Evolutionary conservation across 1,284 basidiomycete genomes (phyloP).

Genomic region (Naganishia sp.): DNA sequence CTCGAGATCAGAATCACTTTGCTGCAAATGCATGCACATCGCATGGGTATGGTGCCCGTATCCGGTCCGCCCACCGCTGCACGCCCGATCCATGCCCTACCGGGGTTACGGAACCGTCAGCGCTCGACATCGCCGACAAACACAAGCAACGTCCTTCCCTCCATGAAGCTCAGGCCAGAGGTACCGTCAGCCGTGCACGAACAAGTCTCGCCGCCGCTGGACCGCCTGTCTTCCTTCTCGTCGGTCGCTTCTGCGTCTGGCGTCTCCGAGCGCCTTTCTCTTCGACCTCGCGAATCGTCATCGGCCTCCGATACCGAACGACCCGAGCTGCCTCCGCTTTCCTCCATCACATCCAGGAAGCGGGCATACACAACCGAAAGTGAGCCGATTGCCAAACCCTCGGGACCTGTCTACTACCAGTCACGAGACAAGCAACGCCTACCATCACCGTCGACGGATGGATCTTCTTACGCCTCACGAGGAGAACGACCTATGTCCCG

Average conservation of each 20-base stretch:
- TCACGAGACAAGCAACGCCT: conserved; percentile 21
- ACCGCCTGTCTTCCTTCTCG: conserved; percentile 10
- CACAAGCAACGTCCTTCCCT: background rate
- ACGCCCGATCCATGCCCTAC: conserved; percentile 4
- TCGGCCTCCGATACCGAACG: conserved; percentile 8
- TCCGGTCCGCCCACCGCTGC: background rate
- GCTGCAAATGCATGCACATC: conserved; percentile 31
- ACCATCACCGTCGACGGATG: background rate
- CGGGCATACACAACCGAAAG: conserved; percentile 10
- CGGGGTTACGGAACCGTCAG: conserved; percentile 13
- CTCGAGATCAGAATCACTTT: conserved; percentile 30
- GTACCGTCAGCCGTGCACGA: conserved; percentile 4
- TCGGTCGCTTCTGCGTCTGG: conserved; percentile 8
- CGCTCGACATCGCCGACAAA: conserved; percentile 9
- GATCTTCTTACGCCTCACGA: background rate
- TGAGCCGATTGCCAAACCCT: background rate
- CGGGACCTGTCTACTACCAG: conserved; percentile 19
- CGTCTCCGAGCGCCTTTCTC: conserved; percentile 14
- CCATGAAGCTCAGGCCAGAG: background rate
- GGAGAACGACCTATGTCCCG: background rate
- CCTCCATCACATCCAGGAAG: conserved; percentile 13
- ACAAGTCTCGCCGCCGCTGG: background rate
- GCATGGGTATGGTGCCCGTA: conserved; percentile 30
- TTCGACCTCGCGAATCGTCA: conserved; percentile 12
- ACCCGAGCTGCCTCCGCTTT: background rate